These are phyloP conservation scores for Funneliformis geosporum DNA, from an alignment of 192 early-diverging fungal species.

Conservation along the genomic window DNA sequence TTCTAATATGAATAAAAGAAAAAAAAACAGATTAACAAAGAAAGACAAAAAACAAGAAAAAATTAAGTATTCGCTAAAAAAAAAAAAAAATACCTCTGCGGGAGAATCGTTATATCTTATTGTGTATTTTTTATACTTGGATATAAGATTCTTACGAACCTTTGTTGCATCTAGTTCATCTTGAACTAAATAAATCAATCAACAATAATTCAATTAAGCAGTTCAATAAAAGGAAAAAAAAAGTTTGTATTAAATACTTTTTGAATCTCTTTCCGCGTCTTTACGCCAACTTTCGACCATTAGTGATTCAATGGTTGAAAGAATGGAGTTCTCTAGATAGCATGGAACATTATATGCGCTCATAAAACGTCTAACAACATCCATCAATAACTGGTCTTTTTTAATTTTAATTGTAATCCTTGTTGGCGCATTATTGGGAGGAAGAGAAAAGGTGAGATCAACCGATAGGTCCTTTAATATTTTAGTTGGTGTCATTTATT, in stretches of 20 bases:
- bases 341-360: constrained; percentile 45
- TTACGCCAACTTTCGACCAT: constrained; percentile 42
- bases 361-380: constrained; percentile 45
- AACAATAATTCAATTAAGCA: neutral
- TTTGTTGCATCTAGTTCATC: neutral
- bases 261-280: constrained; percentile 31
- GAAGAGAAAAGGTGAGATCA: constrained; percentile 16
- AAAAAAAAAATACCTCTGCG: constrained; percentile 15
- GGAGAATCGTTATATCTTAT: constrained; percentile 23
- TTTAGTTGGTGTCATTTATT: constrained; percentile 26
- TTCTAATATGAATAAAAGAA: constrained; percentile 39
- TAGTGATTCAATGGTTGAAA: constrained; percentile 44
- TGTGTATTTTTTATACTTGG: constrained; percentile 24
- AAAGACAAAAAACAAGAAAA: neutral
- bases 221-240: neutral
- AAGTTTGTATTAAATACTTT: constrained; percentile 22
- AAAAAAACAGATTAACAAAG: neutral
- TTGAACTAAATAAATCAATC: neutral
- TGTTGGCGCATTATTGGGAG: neutral
- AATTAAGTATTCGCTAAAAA: neutral
- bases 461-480: constrained; percentile 27
- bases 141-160: constrained; percentile 2
- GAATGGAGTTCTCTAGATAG: constrained; percentile 53
- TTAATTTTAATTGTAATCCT: constrained; percentile 32
- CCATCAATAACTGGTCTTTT: constrained; percentile 47